Conservation (phyloP, 2,329 filamentous ascomycete genomes). For the Aureobasidium subglaciale region DNA sequence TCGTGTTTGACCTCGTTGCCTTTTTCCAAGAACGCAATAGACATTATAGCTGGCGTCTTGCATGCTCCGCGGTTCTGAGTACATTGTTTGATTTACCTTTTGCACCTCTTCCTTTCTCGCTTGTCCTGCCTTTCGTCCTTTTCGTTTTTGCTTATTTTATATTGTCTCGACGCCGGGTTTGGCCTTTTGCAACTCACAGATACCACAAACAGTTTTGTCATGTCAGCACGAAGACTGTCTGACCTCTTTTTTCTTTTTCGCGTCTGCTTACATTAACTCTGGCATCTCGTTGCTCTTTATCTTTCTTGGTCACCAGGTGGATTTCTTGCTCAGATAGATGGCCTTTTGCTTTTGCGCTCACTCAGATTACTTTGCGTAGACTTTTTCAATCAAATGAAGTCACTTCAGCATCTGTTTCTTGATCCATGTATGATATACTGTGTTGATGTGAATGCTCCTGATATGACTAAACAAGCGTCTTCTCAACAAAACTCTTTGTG, state of each 20-base stretch:
- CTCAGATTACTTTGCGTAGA: not conserved
- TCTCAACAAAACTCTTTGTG: conserved; percentile 10
- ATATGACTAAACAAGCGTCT: not conserved
- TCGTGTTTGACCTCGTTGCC: not conserved
- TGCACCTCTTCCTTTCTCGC: not conserved
- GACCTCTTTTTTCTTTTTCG: not conserved
- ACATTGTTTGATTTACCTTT: not conserved
- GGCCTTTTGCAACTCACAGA: conserved; percentile 10
- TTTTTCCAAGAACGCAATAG: not conserved
- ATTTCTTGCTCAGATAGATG: not conserved
- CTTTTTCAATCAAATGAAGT: not conserved
- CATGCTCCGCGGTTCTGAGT: not conserved
- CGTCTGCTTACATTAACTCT: not conserved
- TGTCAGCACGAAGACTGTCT: not conserved
- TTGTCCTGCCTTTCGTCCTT: not conserved
- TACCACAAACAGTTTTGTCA: conserved; percentile 10
- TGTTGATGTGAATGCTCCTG: too few species aligned
- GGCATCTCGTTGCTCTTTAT: not conserved
- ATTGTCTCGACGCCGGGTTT: not conserved
- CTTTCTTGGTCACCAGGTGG: not conserved
- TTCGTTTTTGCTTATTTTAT: not conserved
- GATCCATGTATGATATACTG: not conserved
- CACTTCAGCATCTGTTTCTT: not conserved
- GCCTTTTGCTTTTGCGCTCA: not conserved
- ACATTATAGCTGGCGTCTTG: conserved; percentile 2